Base-by-base conservation (phyloP, 2,329 filamentous ascomycete genomes). In the Capronia americana region DNA sequence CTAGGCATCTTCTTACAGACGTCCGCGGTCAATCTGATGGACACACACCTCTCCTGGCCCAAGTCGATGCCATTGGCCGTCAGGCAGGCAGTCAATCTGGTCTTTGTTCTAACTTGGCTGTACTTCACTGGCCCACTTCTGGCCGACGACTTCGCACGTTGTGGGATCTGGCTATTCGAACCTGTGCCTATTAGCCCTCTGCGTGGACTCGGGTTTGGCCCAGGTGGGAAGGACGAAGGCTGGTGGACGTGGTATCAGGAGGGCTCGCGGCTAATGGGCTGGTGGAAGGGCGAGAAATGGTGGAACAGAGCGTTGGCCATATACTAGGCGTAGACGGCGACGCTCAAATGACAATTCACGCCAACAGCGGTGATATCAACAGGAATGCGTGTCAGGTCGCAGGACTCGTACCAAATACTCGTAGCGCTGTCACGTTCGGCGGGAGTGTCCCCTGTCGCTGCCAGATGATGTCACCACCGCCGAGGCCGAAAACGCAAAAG, bases 121-220 rank as follows among this genome's bases (percentile, higher is more conserved):
- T 86, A 88, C 62, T 76, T 81, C 17, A 94, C 91, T 0, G 85
- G 85, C 0, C 82, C 82, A 48, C 76, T 88, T 41, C 82, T 97
- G n/a, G 81, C 88, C 11, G 87, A 96, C 74, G 93, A 97, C 73
- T 88, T 96, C 75, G 85, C 89, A 0, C 82, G 84, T 11, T 85
- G 87, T 0, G 92, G 92, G 0, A 74, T 96, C 0, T 97, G 91
- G 91, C 77, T 96, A 14, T 87, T 88, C 68, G 92, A 97, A 77
- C 92, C 92, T 0, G 79, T 96, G n/a, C 92, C 93, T 0, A 70
- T 94, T 8, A 96, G 92, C 61, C 74, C 85, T 0, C 74, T 93
- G n/a, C 83, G 92, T 28, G 86, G 84, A 1, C 38, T 93, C 17
- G 89, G 90, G 0, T 80, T 89, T 38, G 90, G 90, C 0, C 79